A percentile compares a stretch with the other conserved stretches of the same genome.
Evolutionary conservation across 78 protist genomes (phyloP).

Genomic region (Pigoraptor vietnamica): DNA sequence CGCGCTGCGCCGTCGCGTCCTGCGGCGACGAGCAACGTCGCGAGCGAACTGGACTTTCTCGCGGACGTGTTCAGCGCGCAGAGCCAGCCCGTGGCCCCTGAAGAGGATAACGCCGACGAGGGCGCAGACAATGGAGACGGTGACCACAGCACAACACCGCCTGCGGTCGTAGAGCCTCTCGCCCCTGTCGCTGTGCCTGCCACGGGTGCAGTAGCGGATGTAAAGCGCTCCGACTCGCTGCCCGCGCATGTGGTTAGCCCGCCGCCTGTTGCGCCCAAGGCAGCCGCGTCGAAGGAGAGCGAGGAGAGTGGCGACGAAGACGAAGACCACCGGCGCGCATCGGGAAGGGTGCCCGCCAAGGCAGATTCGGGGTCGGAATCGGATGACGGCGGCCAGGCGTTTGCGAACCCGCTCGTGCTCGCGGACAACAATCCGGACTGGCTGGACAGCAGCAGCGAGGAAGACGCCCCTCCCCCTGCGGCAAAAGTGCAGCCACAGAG

Average conservation of each 20-base stretch:
- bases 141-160: too few relatives aligned
- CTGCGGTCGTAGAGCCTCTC: too few relatives aligned
- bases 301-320: background rate
- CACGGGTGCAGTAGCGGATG: too few relatives aligned
- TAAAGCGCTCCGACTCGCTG: background rate
- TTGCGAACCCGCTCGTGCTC: background rate
- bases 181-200: too few relatives aligned
- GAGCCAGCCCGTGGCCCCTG: background rate
- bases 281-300: background rate
- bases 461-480: background rate
- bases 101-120: background rate
- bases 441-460: background rate
- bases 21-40: background rate
- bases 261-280: background rate
- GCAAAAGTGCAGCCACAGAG: too few relatives aligned
- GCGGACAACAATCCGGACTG: background rate
- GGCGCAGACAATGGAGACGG: too few relatives aligned
- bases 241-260: too few relatives aligned
- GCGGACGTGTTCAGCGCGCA: background rate
- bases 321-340: too few relatives aligned
- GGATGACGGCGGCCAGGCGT: background rate
- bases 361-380: background rate
- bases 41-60: background rate
- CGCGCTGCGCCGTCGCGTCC: background rate
- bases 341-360: too few relatives aligned